Base-by-base conservation (phyloP, 2,329 filamentous ascomycete genomes). In the Calonectria montana region DNA sequence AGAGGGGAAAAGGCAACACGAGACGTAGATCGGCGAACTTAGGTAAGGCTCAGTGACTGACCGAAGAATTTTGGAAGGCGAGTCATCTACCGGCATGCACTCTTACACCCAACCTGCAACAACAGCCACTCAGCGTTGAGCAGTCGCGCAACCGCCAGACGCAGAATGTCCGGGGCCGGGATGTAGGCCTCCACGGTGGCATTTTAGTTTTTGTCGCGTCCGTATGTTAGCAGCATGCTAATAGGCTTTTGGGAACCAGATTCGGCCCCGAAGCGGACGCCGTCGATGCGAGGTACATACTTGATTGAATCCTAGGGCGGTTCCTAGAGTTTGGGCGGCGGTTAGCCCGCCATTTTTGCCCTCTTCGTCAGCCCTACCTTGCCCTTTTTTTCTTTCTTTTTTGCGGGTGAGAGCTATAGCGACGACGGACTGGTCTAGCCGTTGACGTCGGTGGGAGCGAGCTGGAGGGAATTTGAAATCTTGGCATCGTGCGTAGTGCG, bases 101-200 rank as follows among this genome's bases (percentile, higher is more conserved):
- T 47, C 53, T 37, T 48, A 43, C 59, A 63, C 70, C 47, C 65
- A 72, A 75, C 68, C 67, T 48, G 37, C 35, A 10, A 23, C n/a
- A 23, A 39, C 35, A 50, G 55, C 61, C 72, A 72, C 25, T 75
- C 70, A 73, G 16, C 57, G 35, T 29, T 27, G 50, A 57, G 48
- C 55, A 67, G 67, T 73, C 65, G 72, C 72, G 67, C 70, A 74
- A 74, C 70, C 50, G 65, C 72, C 64, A 64, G 62, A 63, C 73
- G 47, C n/a, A 67, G 55, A 53, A 37, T 18, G 5, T 39, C 53
- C 21, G 25, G 27, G 13, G 43, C n/a, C 53, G 61, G 45, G 43
- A 37, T 27, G 37, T 43, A 39, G 63, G 25, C 43, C 53, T 66
- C 35, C 16, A n/a, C 9, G 21, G 67, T 71, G 73, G 70, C 72